These are phyloP conservation scores for Primulina eburnea DNA, from an alignment of 257 asterid genomes.

Conservation along the genomic window DNA sequence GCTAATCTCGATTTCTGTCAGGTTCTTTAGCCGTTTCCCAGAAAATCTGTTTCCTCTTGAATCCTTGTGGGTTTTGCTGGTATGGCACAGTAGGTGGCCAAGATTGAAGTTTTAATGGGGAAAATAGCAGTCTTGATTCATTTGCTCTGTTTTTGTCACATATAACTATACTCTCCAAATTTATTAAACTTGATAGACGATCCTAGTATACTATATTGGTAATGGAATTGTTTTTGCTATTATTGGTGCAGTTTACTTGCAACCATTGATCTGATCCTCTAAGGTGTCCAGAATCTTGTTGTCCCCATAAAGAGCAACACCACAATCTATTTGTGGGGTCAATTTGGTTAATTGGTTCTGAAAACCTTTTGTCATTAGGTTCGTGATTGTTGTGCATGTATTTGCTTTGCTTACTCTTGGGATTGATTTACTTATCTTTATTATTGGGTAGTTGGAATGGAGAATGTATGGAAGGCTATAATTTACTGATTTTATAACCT, in stretches of 20 bases:
- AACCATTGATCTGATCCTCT: constrained; percentile 62
- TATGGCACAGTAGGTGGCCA: not conserved
- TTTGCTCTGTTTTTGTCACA: not conserved
- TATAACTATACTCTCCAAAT: no score
- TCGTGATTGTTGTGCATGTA: not conserved
- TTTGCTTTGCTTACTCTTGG: not conserved
- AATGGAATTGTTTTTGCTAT: not conserved
- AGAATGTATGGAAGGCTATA: not conserved
- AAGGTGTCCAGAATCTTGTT: constrained; percentile 64
- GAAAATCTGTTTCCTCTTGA: not conserved
- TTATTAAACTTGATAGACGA: no score
- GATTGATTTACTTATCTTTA: not conserved
- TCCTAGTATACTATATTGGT: no score
- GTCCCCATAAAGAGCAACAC: constrained; percentile 38
- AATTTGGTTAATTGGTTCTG: not conserved
- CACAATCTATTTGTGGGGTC: not conserved
- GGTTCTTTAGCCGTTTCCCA: not conserved
- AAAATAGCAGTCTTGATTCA: not conserved
- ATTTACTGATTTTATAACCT: not conserved
- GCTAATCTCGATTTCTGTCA: not conserved
- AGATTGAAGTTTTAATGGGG: constrained; percentile 9
- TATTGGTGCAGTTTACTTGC: constrained; percentile 61
- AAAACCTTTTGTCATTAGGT: not conserved
- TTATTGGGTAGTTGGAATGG: not conserved
- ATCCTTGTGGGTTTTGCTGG: not conserved